Base-by-base conservation (phyloP, 768 basidiomycete genomes). In the Xerocomus spinulosus region DNA sequence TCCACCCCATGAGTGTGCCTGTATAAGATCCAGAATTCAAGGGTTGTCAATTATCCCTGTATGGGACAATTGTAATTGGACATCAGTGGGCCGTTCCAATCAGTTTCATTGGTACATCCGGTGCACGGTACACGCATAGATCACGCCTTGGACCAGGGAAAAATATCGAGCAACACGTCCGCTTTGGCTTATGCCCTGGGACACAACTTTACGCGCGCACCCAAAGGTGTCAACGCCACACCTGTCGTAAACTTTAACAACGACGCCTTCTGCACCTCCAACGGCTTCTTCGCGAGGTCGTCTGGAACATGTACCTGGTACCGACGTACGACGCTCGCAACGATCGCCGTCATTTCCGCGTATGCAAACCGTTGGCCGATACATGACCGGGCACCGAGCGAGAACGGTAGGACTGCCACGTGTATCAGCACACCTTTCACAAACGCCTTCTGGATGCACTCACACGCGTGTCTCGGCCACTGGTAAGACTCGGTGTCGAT, bases 391-490 rank as follows among this genome's bases (percentile, higher is more conserved):
- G 70, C 62, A 12, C 79, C 77, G 0, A 58, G 61, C 5, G 73
- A 72, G 56, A 80, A 80, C 0, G 74, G 69, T 23, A 74, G 25
- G 56, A 73, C 74, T 73, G 30, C n/a, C 8, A 9, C 18, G 14
- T 12, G 25, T 18, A 36, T n/a, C n/a, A 30, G 10, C 26, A 20
- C 20, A 25, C 35, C 42, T n/a, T n/a, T n/a, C n/a, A n/a, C n/a
- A n/a, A n/a, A n/a, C n/a, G n/a, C n/a, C n/a, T n/a, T n/a, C n/a
- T n/a, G n/a, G n/a, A n/a, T n/a, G n/a, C n/a, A n/a, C 75, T 37
- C 47, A 75, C 76, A 77, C 13, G 74, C 77, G 46, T 77, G 68
- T 20, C 78, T 71, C 13, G 76, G 78, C 77, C 77, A 80, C 25
- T 68, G 67, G 46, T 79, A 78, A 2, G 68, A 61, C 5, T 69